These are phyloP conservation scores for Pseudogymnoascus sp. DNA, from an alignment of 2,329 filamentous ascomycete species.

Conservation along the genomic window DNA sequence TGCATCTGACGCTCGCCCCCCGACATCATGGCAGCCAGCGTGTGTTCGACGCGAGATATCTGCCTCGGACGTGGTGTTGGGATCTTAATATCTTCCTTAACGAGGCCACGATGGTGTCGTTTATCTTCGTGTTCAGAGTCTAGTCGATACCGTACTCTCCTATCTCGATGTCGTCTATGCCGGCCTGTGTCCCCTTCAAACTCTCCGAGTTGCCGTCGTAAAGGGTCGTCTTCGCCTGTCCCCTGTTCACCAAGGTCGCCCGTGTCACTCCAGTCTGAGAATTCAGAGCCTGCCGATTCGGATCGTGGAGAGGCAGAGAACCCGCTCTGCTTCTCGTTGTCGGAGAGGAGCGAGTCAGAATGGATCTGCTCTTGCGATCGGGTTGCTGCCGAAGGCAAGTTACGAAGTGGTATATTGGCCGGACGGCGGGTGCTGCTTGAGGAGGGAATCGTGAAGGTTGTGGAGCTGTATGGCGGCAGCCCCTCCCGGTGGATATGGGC, in stretches of 20 bases:
- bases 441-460: conserved; percentile 77
- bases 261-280: conserved; percentile 86
- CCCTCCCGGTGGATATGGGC: conserved; percentile 33
- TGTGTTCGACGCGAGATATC: conserved; percentile 59
- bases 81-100: conserved; percentile 75
- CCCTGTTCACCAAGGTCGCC: conserved; percentile 91
- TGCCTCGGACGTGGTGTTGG: conserved; percentile 58
- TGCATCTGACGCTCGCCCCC: conserved; percentile 68
- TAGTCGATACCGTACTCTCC: conserved; percentile 62
- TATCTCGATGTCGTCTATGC: conserved; percentile 45
- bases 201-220: conserved; percentile 61
- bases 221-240: conserved; percentile 72
- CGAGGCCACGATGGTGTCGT: conserved; percentile 32
- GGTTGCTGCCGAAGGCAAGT: conserved; percentile 45
- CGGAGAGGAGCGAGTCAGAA: conserved; percentile 40
- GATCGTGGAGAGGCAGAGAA: conserved; percentile 44
- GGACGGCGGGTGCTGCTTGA: conserved; percentile 57
- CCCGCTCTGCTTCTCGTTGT: conserved; percentile 33
- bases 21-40: conserved; percentile 80
- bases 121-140: conserved; percentile 36
- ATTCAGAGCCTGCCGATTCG: conserved; percentile 57
- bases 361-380: conserved; percentile 26
- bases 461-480: conserved; percentile 74
- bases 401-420: conserved; percentile 82
- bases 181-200: conserved; percentile 54